phyloP scores from a whole-genome alignment of 345 rosid genomes.

The Eucalyptus guilfoylei region DNA sequence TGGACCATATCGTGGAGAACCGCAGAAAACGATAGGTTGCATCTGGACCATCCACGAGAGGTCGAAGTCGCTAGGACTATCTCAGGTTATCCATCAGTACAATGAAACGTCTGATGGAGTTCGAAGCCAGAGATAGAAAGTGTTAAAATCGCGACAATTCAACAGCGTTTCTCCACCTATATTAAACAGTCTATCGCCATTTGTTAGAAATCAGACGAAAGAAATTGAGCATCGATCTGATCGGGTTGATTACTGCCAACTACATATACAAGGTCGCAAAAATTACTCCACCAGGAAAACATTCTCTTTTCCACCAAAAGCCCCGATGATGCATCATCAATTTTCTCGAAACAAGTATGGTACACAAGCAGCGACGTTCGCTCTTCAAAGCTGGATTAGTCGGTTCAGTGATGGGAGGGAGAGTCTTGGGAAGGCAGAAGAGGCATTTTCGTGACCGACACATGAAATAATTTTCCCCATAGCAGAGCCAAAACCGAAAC shows the following conservation, averaged over 20 bases:
- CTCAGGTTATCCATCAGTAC: rapidly evolving
- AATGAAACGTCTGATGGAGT: neutral
- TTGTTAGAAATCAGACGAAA: neutral
- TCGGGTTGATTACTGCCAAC: neutral
- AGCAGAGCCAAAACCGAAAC: neutral
- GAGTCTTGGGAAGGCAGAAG: neutral
- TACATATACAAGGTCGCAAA: neutral
- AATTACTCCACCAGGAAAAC: neutral
- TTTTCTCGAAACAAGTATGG: neutral
- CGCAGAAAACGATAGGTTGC: neutral
- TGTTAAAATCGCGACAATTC: neutral
- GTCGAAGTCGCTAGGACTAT: neutral
- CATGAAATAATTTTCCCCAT: neutral
- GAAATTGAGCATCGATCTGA: neutral
- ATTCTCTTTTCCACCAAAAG: neutral
- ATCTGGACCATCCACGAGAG: neutral
- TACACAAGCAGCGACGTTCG: neutral
- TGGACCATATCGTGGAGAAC: neutral
- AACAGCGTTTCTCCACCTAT: neutral
- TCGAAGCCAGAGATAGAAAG: neutral
- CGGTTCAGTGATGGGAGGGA: neutral
- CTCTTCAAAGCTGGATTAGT: neutral
- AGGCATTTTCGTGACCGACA: neutral
- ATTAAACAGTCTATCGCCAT: neutral
- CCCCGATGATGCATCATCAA: neutral